Evolutionary conservation across 2,329 filamentous ascomycete species (phyloP), one percentile per base, ranked within the genome.

Genomic region (Alternaria incomplexa): DNA sequence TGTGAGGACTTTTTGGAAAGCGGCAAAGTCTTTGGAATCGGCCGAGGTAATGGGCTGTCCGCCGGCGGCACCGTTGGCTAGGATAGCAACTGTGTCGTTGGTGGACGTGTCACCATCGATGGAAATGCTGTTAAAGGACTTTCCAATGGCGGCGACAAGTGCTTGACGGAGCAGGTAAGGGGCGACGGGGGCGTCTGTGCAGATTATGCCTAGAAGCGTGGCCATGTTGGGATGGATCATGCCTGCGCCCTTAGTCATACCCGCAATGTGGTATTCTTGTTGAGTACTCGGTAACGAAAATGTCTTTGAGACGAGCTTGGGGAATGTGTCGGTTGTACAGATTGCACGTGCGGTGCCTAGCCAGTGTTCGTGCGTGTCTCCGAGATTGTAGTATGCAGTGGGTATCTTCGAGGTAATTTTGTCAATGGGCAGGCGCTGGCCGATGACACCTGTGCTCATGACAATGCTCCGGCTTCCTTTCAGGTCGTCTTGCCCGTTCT

Each of bases 181-280:
- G 0, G 89, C 85, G 73, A 98, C 88, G 28, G 93, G 91, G 1
- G 91, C 95, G 73, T 99, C 96, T 13, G 96, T 99, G 74, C 93
- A 93, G 74, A 98, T 87, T 64, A 98, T 91, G 57, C 93, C 93
- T 36, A 99, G 89, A 32, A 98, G 87, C 1, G 96, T 99, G 28
- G 93, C 96, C 94, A 99, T 97, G 84, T 99, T 98, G 51, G 96
- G 96, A 77, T 97, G 94, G 79, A 99, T 97, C 96, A 99, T 99
- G 76, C 96, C 96, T 6, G 96, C 96, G 61, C 96, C 96, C 84
- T 99, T 99, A 75, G 95, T 97, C 89, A 97, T 96, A 72, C 96
- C 96, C 12, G 93, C 93, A 53, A 99, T 91, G 72, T 88, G 87
- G 83, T 97, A 99, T 78, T 91, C 89, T 53, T 85, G 85, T 0